Evolutionary conservation across 495 filamentous ascomycete species (phyloP).

Genomic region (Astrocystis sublimbata): DNA sequence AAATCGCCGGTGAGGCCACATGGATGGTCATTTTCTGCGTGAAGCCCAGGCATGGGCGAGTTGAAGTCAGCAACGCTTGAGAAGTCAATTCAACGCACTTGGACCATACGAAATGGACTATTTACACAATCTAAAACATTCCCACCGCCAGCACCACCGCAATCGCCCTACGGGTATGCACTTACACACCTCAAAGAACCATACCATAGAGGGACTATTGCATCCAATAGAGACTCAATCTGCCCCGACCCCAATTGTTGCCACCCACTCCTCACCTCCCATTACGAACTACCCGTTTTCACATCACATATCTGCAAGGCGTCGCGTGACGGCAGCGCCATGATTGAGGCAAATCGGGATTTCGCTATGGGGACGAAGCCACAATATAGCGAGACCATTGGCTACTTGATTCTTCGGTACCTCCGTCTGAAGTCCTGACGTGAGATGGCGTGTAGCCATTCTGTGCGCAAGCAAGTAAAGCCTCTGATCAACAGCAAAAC

Average conservation of each 20-base stretch:
- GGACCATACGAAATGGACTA: background rate
- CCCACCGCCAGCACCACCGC: constrained; percentile 16
- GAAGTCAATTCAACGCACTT: background rate
- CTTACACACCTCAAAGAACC: constrained; percentile 25
- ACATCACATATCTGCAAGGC: constrained; percentile 9
- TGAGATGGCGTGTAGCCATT: background rate
- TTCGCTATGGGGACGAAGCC: background rate
- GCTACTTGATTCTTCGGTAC: background rate
- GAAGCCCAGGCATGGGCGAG: too few species aligned
- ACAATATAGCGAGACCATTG: background rate
- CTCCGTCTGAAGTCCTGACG: background rate
- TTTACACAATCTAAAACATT: constrained; percentile 11
- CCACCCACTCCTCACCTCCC: background rate
- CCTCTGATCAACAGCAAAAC: too few species aligned
- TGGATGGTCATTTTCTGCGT: too few species aligned
- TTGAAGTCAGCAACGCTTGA: background rate
- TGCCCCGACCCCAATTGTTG: constrained; percentile 26
- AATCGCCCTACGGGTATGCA: constrained; percentile 29
- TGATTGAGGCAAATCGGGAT: background rate
- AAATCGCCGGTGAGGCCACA: too few species aligned
- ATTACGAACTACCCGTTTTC: constrained; percentile 7
- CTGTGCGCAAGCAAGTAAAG: background rate
- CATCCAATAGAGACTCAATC: constrained; percentile 27
- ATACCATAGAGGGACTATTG: constrained; percentile 25
- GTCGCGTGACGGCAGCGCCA: constrained; percentile 2